phyloP scores from a whole-genome alignment of 768 basidiomycete species.

The Xanthoconium stramineum region DNA sequence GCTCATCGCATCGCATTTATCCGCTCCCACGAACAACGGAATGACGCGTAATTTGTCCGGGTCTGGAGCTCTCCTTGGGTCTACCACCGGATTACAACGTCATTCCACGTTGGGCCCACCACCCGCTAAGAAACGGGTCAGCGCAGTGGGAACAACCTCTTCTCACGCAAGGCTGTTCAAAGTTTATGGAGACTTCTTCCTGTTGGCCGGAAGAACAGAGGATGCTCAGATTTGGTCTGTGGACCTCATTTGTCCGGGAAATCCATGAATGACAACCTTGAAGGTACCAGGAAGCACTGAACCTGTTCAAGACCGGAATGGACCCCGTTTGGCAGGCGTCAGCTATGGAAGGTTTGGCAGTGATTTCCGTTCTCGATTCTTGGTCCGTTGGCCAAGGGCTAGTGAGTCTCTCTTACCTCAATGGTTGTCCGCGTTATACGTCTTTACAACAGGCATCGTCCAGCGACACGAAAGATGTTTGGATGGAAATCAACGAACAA shows the following conservation, averaged over 20 bases:
- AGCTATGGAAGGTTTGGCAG: constrained; percentile 81
- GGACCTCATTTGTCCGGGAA: background rate
- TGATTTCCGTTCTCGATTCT: constrained; percentile 73
- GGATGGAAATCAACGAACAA: constrained; percentile 74
- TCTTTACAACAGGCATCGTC: constrained; percentile 51
- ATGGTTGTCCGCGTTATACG: background rate
- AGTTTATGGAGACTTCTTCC: constrained; percentile 82
- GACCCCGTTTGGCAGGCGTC: constrained; percentile 91
- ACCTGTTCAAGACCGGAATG: constrained; percentile 66
- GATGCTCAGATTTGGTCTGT: constrained; percentile 80
- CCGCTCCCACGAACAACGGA: constrained; percentile 28
- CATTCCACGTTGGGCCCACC: constrained; percentile 49
- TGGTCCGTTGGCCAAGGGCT: constrained; percentile 76
- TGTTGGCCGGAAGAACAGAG: constrained; percentile 79
- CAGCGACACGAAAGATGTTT: constrained; percentile 59
- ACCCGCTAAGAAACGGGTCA: constrained; percentile 54
- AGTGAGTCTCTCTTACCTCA: constrained; percentile 42
- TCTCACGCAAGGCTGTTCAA: constrained; percentile 87
- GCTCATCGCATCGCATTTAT: constrained; percentile 27
- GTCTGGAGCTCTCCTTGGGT: constrained; percentile 24
- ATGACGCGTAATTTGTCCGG: constrained; percentile 54
- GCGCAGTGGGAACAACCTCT: constrained; percentile 62
- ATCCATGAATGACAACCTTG: constrained; percentile 19
- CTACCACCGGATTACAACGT: constrained; percentile 36
- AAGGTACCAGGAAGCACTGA: constrained; percentile 86